Percentiles rank a stretch among this genome's conserved stretches.
These are phyloP conservation scores for Rhodotorula taiwanensis DNA, from an alignment of 768 basidiomycete genomes.

Conservation along the genomic window DNA sequence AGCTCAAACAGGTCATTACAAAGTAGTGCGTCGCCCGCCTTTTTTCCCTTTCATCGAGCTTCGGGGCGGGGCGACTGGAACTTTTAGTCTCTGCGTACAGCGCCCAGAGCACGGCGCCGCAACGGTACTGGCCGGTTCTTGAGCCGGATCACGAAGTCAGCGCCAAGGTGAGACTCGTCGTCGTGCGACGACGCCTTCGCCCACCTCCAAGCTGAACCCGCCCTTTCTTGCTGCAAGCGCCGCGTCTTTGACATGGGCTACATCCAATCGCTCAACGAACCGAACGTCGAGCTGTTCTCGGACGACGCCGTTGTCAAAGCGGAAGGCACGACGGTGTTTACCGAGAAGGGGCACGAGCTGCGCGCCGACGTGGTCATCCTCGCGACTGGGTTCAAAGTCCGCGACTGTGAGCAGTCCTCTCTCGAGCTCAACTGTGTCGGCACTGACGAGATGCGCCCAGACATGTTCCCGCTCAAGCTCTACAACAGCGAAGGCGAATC, in stretches of 20 bases:
- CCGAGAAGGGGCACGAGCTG: constrained; percentile 12
- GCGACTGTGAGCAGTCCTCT: constrained; percentile 12
- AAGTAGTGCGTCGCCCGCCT: constrained; percentile 3
- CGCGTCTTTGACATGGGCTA: constrained; percentile 34
- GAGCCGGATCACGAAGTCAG: constrained; percentile 37
- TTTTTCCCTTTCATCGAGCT: constrained; percentile 3
- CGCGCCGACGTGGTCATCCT: constrained; percentile 38
- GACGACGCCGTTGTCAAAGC: constrained; percentile 24
- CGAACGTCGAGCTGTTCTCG: constrained; percentile 32
- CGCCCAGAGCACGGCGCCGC: constrained; percentile 30
- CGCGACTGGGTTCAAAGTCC: constrained; percentile 31
- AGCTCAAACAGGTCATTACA: constrained; percentile 11
- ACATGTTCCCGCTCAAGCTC: constrained; percentile 32
- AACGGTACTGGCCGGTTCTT: constrained; percentile 38
- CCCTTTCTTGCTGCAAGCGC: constrained; percentile 17
- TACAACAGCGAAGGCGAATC: constrained; percentile 26
- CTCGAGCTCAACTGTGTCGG: no score
- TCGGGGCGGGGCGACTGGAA: background rate
- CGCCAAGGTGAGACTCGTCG: constrained; percentile 26
- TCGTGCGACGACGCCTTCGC: no score
- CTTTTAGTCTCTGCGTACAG: background rate
- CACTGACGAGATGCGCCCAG: background rate
- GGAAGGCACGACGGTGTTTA: constrained; percentile 16
- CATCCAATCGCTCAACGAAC: constrained; percentile 27
- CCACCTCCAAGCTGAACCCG: background rate